Evolutionary conservation across 176 grass and related monocot genomes (phyloP).

Genomic region (Triticum turgidum): DNA sequence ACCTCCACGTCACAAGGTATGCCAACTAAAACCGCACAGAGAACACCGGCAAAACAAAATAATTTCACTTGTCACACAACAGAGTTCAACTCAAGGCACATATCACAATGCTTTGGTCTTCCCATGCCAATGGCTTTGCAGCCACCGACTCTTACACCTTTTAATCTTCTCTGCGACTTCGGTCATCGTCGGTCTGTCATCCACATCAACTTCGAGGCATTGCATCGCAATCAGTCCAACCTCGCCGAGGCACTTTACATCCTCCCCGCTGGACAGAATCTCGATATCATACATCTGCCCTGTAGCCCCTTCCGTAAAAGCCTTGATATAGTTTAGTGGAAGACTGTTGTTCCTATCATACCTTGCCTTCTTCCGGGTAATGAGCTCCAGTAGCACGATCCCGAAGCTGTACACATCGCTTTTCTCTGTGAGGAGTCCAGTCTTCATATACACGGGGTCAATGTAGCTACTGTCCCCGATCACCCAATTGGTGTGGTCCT

Average conservation of each 20-base stretch:
- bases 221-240: neutral
- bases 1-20: no score
- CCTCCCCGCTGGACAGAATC: neutral
- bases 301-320: neutral
- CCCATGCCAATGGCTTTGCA: neutral
- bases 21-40: neutral
- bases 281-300: neutral
- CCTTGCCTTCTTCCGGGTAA: neutral
- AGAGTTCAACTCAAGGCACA: neutral
- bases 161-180: neutral
- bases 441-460: neutral
- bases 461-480: slow-evolving; percentile 14
- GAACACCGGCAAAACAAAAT: neutral
- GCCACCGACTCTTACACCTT: neutral
- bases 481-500: neutral
- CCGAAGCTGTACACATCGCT: neutral
- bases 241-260: neutral
- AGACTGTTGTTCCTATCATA: neutral
- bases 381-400: neutral
- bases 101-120: neutral
- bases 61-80: neutral
- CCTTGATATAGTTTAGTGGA: neutral
- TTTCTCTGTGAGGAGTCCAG: neutral
- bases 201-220: neutral
- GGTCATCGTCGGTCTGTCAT: neutral